These are phyloP conservation scores for Yamadazyma ubonensis DNA, from an alignment of 805 yeast species.

Conservation along the genomic window DNA sequence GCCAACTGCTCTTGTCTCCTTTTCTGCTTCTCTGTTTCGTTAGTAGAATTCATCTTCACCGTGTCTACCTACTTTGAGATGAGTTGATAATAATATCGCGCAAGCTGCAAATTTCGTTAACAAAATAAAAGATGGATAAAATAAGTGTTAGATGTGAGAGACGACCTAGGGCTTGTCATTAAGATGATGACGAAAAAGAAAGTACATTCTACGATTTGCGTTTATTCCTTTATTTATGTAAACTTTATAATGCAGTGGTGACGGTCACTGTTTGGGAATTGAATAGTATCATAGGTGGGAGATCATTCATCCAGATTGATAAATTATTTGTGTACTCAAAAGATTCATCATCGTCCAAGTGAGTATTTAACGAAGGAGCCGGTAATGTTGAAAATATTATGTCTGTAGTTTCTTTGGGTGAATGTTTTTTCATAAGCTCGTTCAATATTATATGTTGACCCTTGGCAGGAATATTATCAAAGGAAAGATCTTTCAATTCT, in stretches of 20 bases:
- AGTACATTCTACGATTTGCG: too few species aligned
- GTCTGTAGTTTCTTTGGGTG: constrained; percentile 53
- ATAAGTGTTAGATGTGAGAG: too few species aligned
- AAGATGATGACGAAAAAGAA: too few species aligned
- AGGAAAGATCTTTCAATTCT: constrained; percentile 46
- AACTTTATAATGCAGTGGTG: constrained; percentile 72
- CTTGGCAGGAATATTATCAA: constrained; percentile 86
- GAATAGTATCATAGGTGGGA: constrained; percentile 80
- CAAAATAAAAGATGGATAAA: neutral
- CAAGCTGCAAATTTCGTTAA: neutral
- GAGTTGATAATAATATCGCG: constrained; percentile 3
- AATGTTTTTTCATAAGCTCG: constrained; percentile 71
- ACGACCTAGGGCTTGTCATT: too few species aligned
- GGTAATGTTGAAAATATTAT: constrained; percentile 89
- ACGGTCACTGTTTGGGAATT: constrained; percentile 96
- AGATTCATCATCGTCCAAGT: constrained; percentile 64
- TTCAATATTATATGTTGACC: constrained; percentile 89
- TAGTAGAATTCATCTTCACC: constrained; percentile 15
- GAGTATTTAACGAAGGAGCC: constrained; percentile 82
- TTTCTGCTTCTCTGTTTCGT: constrained; percentile 32
- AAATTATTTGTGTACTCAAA: constrained; percentile 72
- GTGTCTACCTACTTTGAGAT: constrained; percentile 9
- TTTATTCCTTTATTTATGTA: neutral
- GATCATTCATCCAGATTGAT: constrained; percentile 74
- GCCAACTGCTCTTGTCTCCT: constrained; percentile 53